Base-by-base conservation (phyloP, 768 basidiomycete species). In the Russula lepida region DNA sequence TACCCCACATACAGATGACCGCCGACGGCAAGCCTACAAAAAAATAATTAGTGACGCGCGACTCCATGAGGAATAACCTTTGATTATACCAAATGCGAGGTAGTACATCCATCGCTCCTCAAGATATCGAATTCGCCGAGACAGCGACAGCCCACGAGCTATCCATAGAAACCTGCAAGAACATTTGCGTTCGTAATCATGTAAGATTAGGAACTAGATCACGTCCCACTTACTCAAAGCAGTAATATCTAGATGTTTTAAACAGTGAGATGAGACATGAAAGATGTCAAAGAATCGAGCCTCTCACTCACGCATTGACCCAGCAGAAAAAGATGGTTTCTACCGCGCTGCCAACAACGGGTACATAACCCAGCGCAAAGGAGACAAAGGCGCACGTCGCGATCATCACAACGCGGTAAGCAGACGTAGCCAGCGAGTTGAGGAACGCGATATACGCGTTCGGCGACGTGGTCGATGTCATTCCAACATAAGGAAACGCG, bases 61-160 rank as follows among this genome's bases (percentile, higher is more conserved):
- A 12, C 35, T 19, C 56, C 62, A 27, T 56, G 41, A 15, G 53
- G 49, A 56, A 46, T 25, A 59, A 15, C 64, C 12, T 13, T 28
- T 27, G 35, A 35, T 68, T 76, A 35, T 54, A 79, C 92, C 92
- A 64, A 92, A 95, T 5, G 87, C 87, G 60, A 92, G 79, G 69
- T 85, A 91, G 73, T 94, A 95, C 2, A 87, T 81, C 92, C 92
- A 95, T 44, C 91, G 81, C 72, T 92, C 89, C 73, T 95, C 92
- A 21, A 93, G 75, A 69, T 88, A 81, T 51, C 84, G 75, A 49
- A 92, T 81, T 57, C 90, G 77, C 15, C 80, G 74, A 2, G 88
- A 79, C 13, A 92, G 75, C 13, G 87, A 85, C 63, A 85, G 68
- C 2, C 88, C 88, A 15, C 85, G 82, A 9, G 88, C 81, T 49